Percentiles rank a stretch among this genome's conserved stretches.
These are phyloP conservation scores for Malus hybrid DNA, from an alignment of 331 rosid genomes.

Conservation along the genomic window DNA sequence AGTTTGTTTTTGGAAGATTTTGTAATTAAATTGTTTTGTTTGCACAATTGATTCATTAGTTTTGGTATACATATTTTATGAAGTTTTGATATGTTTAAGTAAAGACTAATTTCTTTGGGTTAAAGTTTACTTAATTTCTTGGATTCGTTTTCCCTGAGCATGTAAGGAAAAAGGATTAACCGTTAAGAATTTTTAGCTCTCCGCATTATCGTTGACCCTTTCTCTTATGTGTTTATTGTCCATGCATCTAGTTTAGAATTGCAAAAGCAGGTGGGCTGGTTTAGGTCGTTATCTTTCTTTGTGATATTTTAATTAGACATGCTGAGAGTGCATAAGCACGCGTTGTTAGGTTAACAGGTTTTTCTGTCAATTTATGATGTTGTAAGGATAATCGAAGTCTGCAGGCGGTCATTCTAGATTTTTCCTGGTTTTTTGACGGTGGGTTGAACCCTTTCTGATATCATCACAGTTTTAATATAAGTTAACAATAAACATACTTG, in stretches of 20 bases:
- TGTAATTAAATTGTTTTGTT: background rate
- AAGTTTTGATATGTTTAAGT: background rate
- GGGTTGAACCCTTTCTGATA: background rate
- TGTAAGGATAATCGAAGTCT: slow-evolving; percentile 1
- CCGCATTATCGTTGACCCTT: background rate
- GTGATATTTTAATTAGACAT: background rate
- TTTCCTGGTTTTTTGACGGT: slow-evolving; percentile 8
- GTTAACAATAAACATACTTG: background rate
- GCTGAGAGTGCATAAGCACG: slow-evolving; percentile 8
- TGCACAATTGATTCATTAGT: background rate
- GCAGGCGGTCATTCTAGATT: slow-evolving; percentile 5
- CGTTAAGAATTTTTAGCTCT: background rate
- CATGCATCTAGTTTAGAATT: background rate
- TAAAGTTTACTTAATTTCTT: background rate
- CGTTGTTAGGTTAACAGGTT: background rate
- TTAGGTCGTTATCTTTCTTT: background rate
- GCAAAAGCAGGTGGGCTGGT: background rate
- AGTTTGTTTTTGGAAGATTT: background rate
- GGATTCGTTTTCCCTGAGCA: background rate
- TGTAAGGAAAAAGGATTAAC: background rate
- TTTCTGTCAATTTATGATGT: background rate
- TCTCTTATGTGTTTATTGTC: background rate
- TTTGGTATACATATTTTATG: background rate
- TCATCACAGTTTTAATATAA: background rate
- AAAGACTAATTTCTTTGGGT: background rate